phyloP scores from a whole-genome alignment of 1,284 basidiomycete species.

The Ustilago shanxiensis region DNA sequence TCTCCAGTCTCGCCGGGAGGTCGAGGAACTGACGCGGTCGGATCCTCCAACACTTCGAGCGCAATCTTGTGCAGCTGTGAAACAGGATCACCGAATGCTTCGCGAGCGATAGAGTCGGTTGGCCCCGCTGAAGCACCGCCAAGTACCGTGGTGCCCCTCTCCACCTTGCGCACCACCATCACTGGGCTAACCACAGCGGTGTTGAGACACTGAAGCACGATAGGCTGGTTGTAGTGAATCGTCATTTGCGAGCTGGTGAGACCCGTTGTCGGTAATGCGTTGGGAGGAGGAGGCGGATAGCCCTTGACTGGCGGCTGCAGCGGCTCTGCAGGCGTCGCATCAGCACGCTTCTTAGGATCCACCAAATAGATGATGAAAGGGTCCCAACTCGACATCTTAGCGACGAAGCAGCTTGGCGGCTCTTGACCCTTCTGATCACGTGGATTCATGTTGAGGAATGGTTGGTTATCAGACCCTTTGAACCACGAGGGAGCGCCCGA shows the following conservation, averaged over 20 bases:
- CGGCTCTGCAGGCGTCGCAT: conserved; percentile 81
- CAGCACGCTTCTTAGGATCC: conserved; percentile 81
- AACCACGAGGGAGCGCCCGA: conserved; percentile 78
- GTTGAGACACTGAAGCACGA: conserved; percentile 92
- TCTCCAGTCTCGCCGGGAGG: conserved; percentile 40
- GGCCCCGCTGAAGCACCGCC: conserved; percentile 83
- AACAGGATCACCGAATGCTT: conserved; percentile 91
- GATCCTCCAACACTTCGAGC: conserved; percentile 61
- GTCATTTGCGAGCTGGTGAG: conserved; percentile 81
- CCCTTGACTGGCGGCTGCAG: conserved; percentile 67
- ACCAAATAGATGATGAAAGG: conserved; percentile 87
- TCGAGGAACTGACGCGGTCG: conserved; percentile 33
- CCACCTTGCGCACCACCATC: conserved; percentile 91
- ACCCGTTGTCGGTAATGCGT: conserved; percentile 84
- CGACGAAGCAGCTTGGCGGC: conserved; percentile 70
- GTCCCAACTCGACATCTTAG: conserved; percentile 75
- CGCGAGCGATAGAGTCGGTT: conserved; percentile 77
- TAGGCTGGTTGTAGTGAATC: conserved; percentile 95
- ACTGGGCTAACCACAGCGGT: conserved; percentile 93
- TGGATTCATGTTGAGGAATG: conserved; percentile 60
- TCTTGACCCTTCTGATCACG: conserved; percentile 43
- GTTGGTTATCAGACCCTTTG: conserved; percentile 64
- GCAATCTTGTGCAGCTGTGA: conserved; percentile 85
- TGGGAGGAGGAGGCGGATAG: conserved; percentile 87
- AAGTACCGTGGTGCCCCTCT: conserved; percentile 87